Percentiles rank a stretch among this genome's conserved stretches.
phyloP scores from a whole-genome alignment of 2,329 filamentous ascomycete species.

The Phaeosphaeria sp. region DNA sequence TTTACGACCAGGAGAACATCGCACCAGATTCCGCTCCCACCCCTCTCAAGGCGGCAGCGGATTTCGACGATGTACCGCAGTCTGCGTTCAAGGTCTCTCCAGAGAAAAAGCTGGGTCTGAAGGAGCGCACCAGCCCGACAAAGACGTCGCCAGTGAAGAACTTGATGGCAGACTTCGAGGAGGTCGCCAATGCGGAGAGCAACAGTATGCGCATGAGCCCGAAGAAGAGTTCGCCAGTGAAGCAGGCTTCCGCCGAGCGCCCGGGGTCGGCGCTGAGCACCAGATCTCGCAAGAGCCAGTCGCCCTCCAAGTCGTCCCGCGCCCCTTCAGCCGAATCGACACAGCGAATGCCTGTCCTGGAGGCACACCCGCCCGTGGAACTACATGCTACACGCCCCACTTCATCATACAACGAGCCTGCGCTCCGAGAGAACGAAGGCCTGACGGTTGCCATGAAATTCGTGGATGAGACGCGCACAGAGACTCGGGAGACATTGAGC shows the following conservation, averaged over 20 bases:
- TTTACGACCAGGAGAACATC: constrained; percentile 48
- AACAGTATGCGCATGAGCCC: constrained; percentile 22
- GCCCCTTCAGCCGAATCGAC: constrained; percentile 27
- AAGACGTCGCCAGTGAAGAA: constrained; percentile 41
- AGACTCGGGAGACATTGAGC: constrained; percentile 27
- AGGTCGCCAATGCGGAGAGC: constrained; percentile 13
- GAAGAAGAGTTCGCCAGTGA: constrained; percentile 36
- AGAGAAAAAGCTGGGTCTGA: constrained; percentile 33
- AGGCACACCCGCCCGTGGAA: constrained; percentile 17
- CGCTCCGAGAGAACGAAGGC: constrained; percentile 48
- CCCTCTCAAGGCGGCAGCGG: constrained; percentile 30
- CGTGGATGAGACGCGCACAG: constrained; percentile 37
- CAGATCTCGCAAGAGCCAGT: constrained; percentile 33
- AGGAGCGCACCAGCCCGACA: constrained; percentile 37
- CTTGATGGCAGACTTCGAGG: constrained; percentile 34
- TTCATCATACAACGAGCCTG: constrained; percentile 27
- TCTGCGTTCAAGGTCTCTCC: constrained; percentile 43
- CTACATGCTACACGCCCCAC: constrained; percentile 27
- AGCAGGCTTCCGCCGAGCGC: constrained; percentile 25
- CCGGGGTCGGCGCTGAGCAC: constrained; percentile 35
- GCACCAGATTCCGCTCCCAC: constrained; percentile 29
- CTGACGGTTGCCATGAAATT: constrained; percentile 46
- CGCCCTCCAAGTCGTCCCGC: constrained; percentile 37
- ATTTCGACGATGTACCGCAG: constrained; percentile 37
- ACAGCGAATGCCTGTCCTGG: constrained; percentile 17